A percentile compares a stretch with the other conserved stretches of the same genome.
phyloP scores from a whole-genome alignment of 306 rosid species.

The Quercus ilex region DNA sequence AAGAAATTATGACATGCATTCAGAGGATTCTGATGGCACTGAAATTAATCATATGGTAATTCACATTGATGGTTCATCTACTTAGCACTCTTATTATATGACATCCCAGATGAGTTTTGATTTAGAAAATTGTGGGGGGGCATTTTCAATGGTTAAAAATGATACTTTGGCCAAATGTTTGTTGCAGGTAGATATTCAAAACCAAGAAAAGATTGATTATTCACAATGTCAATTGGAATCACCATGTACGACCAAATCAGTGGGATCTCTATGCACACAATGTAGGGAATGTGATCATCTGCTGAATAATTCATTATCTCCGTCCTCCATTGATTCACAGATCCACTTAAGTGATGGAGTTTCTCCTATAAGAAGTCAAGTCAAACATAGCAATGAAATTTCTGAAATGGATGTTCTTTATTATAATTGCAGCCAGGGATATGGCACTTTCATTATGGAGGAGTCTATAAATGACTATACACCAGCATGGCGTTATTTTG shows the following conservation, averaged over 20 bases:
- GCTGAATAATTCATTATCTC: slow-evolving; percentile 20
- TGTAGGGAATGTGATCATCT: slow-evolving; percentile 13
- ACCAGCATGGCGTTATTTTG: slow-evolving; percentile 7
- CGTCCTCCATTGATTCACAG: slow-evolving; percentile 16
- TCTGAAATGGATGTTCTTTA: slow-evolving; percentile 12
- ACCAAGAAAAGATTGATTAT: slow-evolving; percentile 13
- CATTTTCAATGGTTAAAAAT: slow-evolving; percentile 15
- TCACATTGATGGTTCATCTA: slow-evolving; percentile 16
- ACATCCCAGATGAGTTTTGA: slow-evolving; percentile 14
- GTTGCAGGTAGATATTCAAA: slow-evolving; percentile 23
- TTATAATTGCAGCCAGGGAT: slow-evolving; percentile 10
- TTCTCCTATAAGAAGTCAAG: slow-evolving; percentile 25
- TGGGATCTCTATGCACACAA: slow-evolving; percentile 28
- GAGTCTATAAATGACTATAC: slow-evolving; percentile 28
- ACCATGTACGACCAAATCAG: slow-evolving; percentile 14
- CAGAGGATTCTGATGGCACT: slow-evolving; percentile 21
- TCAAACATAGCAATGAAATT: slow-evolving; percentile 17
- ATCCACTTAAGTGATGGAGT: neutral
- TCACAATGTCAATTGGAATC: slow-evolving; percentile 25
- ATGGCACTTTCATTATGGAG: neutral
- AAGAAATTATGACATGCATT: slow-evolving; percentile 17
- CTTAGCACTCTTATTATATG: slow-evolving; percentile 12
- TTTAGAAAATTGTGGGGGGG: neutral
- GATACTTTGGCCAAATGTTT: slow-evolving; percentile 13
- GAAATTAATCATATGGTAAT: slow-evolving; percentile 10